A percentile compares a stretch with the other conserved stretches of the same genome.
Evolutionary conservation across 176 grass and related monocot species (phyloP).

Genomic region (Oryza rufipogon): DNA sequence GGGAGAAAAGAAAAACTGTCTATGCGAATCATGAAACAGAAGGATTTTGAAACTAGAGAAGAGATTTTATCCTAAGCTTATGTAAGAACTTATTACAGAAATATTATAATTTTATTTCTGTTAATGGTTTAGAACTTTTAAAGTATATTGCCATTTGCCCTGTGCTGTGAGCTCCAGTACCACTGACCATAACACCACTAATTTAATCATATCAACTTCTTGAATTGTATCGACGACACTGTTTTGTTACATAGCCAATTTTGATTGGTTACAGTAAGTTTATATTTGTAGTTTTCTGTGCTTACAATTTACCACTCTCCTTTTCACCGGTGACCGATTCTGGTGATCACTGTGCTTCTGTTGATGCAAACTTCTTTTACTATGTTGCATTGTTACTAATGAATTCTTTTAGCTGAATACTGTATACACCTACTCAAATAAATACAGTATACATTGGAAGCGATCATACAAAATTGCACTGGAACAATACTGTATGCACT

Average conservation of each 20-base stretch:
- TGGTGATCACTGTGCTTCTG: background rate
- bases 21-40: constrained; percentile 5
- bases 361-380: background rate
- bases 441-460: background rate
- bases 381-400: background rate
- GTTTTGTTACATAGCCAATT: constrained; percentile 5
- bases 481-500: background rate
- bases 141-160: background rate
- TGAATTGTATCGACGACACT: background rate
- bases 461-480: background rate
- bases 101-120: background rate
- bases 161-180: background rate
- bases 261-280: background rate
- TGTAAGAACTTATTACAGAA: background rate
- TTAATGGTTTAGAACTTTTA: background rate
- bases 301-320: background rate
- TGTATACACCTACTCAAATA: background rate
- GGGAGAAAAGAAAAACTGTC: no score
- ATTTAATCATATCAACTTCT: background rate
- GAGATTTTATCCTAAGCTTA: background rate
- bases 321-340: background rate
- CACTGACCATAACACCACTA: background rate
- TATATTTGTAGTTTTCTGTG: no score
- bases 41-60: background rate
- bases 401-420: background rate